Evolutionary conservation across 495 filamentous ascomycete species (phyloP), one percentile per base, ranked within the genome.

Genomic region (Aeminium ludgeri): DNA sequence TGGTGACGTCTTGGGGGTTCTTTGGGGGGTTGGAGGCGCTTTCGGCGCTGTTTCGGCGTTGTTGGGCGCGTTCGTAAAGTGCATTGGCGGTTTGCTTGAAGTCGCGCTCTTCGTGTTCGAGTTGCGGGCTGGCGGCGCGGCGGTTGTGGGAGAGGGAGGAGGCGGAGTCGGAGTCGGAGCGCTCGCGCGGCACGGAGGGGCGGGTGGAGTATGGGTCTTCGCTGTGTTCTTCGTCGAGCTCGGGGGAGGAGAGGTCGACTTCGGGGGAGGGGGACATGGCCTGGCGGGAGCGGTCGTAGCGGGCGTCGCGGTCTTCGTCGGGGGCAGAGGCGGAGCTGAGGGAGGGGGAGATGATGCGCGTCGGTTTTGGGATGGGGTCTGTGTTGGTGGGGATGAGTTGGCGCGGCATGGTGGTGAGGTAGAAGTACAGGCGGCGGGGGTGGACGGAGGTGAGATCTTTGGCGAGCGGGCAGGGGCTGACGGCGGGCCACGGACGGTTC

Each of bases 41-140:
- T 40, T 45, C 28, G 11, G 36, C 11, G 19, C 31, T 39, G 30
- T 40, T 35, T 15, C 35, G 48, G 20, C 38, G 38, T 20, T 37
- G 40, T 27, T 34, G 51, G 15, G 34, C 43, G 36, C 41, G 44
- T 20, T 57, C 57, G 44, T 46, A 58, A 41, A 41, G 52, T 28
- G 53, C 50, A 32, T 43, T 63, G 44, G 89, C 89, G 5, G 87
- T 95, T 61, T 87, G 84, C 2, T 84, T 94, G 55, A 97, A 97
- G 60, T 96, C 89, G 52, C 79, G 82, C 64, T 97, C 89, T 48
- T 96, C 89, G 48, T 82, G 80, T 63, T 97, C 89, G 20, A 96
- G 70, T 17, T 83, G 85, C 36, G 91, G 89, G 46, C 80, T 85
- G 36, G 73, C 72, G 6, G 76, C 78, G 40, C 80, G 75, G 41